These are phyloP conservation scores for Psidium guajava DNA, from an alignment of 345 rosid species.

Conservation along the genomic window DNA sequence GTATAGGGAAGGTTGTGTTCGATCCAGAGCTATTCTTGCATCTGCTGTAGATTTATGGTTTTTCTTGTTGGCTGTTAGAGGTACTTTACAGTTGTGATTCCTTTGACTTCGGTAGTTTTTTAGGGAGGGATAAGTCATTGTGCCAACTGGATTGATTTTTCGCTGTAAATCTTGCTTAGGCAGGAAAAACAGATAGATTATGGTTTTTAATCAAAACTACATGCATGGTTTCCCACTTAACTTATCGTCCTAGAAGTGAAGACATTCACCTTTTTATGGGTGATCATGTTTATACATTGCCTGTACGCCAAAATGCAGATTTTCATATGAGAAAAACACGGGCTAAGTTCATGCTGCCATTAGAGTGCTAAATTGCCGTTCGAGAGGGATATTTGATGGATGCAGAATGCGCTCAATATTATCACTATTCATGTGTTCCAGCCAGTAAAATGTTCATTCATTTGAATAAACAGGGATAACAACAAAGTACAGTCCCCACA, in stretches of 20 bases:
- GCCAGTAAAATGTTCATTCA: neutral
- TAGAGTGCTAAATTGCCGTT: neutral
- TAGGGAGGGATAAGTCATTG: neutral
- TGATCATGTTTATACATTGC: neutral
- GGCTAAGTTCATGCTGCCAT: neutral
- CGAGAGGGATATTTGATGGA: neutral
- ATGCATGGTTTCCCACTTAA: neutral
- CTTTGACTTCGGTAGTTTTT: neutral
- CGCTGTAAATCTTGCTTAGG: neutral
- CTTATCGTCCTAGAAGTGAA: neutral
- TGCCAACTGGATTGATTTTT: neutral
- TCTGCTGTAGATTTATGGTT: neutral
- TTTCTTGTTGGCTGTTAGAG: neutral
- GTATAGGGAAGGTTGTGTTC: neutral
- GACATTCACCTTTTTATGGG: neutral
- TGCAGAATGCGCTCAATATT: neutral
- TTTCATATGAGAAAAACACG: neutral
- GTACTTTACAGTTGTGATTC: neutral
- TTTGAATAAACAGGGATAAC: neutral
- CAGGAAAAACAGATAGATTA: neutral
- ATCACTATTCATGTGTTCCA: neutral
- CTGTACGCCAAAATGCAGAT: neutral
- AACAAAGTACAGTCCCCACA: neutral
- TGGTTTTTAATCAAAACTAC: neutral
- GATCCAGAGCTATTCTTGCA: neutral